Conservation (phyloP, 768 basidiomycete genomes). For the Lactarius deliciosus region DNA sequence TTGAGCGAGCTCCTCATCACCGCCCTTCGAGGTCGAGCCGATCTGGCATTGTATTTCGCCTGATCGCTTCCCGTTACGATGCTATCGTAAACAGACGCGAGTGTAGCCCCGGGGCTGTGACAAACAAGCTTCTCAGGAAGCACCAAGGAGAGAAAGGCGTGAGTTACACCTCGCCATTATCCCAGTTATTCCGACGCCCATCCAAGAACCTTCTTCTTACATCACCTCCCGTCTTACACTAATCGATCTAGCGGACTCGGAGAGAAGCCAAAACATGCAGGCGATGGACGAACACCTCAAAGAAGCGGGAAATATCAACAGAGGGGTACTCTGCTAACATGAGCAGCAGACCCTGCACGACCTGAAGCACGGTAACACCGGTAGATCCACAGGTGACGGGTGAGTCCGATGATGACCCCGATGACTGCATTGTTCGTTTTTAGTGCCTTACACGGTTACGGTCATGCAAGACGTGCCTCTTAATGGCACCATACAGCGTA, state of each 20-base stretch:
- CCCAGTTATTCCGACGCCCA: background rate
- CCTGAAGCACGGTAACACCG: too few species aligned
- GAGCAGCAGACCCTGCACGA: too few species aligned
- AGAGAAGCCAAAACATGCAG: slow-evolving; percentile 90
- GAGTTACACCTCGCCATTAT: slow-evolving; percentile 30
- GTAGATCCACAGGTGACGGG: too few species aligned
- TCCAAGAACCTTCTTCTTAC: slow-evolving; percentile 48
- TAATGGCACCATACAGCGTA: too few species aligned
- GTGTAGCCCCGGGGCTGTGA: slow-evolving; percentile 88
- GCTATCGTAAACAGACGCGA: background rate
- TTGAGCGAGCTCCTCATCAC: background rate
- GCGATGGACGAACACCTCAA: slow-evolving; percentile 89
- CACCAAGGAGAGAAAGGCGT: slow-evolving; percentile 82
- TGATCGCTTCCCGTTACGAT: background rate
- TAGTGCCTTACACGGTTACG: too few species aligned
- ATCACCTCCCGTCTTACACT: slow-evolving; percentile 61
- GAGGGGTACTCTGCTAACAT: too few species aligned
- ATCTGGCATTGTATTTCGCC: background rate
- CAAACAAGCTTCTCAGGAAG: slow-evolving; percentile 81
- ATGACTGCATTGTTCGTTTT: too few species aligned
- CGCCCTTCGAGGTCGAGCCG: background rate
- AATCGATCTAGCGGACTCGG: slow-evolving; percentile 82
- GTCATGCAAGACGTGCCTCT: too few species aligned
- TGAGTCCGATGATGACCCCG: too few species aligned
- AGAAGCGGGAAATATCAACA: slow-evolving; percentile 98